phyloP scores from a whole-genome alignment of 495 filamentous ascomycete species.

The Aspergillus cavernicola region DNA sequence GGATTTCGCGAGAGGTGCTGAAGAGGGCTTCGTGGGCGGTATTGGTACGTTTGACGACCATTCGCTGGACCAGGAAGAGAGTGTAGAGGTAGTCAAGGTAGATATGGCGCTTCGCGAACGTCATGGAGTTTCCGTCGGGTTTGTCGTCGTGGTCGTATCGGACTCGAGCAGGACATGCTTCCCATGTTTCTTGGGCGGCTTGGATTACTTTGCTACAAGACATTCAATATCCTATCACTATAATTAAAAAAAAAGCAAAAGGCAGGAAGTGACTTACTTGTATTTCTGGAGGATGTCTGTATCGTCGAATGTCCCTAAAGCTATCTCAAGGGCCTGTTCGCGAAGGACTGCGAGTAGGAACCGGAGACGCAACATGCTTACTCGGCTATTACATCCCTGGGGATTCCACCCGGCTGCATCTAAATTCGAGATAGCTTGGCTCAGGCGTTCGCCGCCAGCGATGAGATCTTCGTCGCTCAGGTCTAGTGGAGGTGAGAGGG shows the following conservation, averaged over 20 bases:
- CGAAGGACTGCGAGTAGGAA: slow-evolving; percentile 45
- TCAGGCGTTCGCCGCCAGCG: slow-evolving; percentile 41
- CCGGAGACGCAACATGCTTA: slow-evolving; percentile 46
- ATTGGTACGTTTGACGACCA: slow-evolving; percentile 49
- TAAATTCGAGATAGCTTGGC: slow-evolving; percentile 39
- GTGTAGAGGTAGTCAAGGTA: slow-evolving; percentile 54
- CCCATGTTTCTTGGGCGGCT: slow-evolving; percentile 30
- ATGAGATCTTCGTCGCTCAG: slow-evolving; percentile 51
- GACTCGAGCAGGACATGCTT: slow-evolving; percentile 29
- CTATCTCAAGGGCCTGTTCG: slow-evolving; percentile 59
- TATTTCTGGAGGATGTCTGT: slow-evolving; percentile 43
- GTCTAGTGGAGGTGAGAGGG: slow-evolving; percentile 54
- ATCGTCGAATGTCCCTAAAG: slow-evolving; percentile 41
- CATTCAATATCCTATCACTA: not conserved
- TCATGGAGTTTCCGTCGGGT: slow-evolving; percentile 24
- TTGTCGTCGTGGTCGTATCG: slow-evolving; percentile 33
- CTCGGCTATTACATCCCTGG: slow-evolving; percentile 31
- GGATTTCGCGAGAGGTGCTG: slow-evolving; percentile 49
- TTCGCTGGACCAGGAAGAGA: slow-evolving; percentile 55
- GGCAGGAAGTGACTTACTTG: slow-evolving; percentile 30
- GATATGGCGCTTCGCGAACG: slow-evolving; percentile 30
- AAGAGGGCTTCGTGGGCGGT: slow-evolving; percentile 48
- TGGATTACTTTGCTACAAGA: slow-evolving; percentile 30
- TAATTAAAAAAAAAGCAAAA: too few relatives aligned
- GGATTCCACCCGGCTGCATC: slow-evolving; percentile 54